Percentiles rank a stretch among this genome's conserved stretches.
phyloP scores from a whole-genome alignment of 176 grass and related monocot species.

The Thinopyrum elongatum region DNA sequence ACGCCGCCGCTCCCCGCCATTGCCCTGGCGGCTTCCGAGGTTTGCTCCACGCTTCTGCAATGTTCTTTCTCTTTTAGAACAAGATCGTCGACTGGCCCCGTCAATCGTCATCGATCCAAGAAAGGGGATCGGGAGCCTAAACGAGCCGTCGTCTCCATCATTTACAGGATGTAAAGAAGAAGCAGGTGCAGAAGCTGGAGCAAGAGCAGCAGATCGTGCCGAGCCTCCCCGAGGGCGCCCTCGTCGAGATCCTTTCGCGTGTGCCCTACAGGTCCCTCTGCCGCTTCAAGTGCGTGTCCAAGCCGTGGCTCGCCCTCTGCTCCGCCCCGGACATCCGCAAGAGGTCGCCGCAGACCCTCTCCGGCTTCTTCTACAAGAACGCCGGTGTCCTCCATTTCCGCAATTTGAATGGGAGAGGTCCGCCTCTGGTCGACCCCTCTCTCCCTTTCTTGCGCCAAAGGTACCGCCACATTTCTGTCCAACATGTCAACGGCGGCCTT shows the following conservation, averaged over 20 bases:
- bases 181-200: background rate
- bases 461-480: background rate
- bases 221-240: background rate
- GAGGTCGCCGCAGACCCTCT: background rate
- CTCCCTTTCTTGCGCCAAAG: background rate
- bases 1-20: background rate
- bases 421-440: background rate
- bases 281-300: background rate
- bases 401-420: too few species aligned
- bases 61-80: background rate
- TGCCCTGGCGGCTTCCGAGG: background rate
- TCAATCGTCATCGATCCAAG: background rate
- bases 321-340: background rate
- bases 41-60: background rate
- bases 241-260: background rate
- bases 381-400: too few species aligned
- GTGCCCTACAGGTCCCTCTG: background rate
- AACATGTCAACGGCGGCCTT: background rate
- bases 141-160: background rate
- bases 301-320: background rate
- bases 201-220: too few species aligned
- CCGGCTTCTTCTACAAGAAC: too few species aligned
- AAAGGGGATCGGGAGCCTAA: background rate
- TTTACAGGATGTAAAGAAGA: background rate
- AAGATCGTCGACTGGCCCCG: background rate